Base-by-base conservation (phyloP, 306 rosid genomes). In the Trifolium subterraneum region DNA sequence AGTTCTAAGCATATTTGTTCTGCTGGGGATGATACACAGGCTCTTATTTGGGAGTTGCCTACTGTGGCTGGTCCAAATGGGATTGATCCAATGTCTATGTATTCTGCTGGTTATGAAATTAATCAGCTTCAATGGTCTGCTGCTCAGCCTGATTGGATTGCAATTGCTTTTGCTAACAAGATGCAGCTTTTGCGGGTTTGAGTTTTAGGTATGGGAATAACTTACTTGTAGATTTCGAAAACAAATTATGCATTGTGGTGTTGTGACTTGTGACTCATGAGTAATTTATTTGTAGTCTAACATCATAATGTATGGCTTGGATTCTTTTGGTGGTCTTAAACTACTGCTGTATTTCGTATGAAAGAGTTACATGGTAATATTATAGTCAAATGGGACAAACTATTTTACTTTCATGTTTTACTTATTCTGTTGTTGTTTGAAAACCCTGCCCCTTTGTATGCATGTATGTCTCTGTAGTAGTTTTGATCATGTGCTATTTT, bases 71-170 rank as follows among this genome's bases (percentile, higher is more conserved):
- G 90, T 10, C 96, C 94, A 0, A 72, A 54, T 71, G 97, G 96
- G 52, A 88, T 92, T 54, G 99, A 94, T 77, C 97, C 99, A 0
- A 58, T 87, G 76, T 88, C 91, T 0, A 89, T 87, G 96, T 92
- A 87, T 73, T 79, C 92, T 22, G 91, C 97, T 2, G 84, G 80
- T 4, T 63, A 44, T 1, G 99, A 94, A 67, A 92, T 94, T 73
- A 92, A 94, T 72, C 99, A 94, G 88, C 58, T 94, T 52, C 99
- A 94, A 80, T 94, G 98, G 98, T 82, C 92, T 6, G 85, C 93
- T 0, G 82, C 93, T 1, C 93, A 80, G 72, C 98, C 98, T 8
- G 96, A 94, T 16, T 94, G 99, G 97, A 87, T 94, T 66, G 90
- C 92, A 10, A 54, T 94, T 23, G 97, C 97, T n/a, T 94, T 86